phyloP scores from a whole-genome alignment of 1,139 yeast species.

The Lodderomyces pseudojiufengensis region DNA sequence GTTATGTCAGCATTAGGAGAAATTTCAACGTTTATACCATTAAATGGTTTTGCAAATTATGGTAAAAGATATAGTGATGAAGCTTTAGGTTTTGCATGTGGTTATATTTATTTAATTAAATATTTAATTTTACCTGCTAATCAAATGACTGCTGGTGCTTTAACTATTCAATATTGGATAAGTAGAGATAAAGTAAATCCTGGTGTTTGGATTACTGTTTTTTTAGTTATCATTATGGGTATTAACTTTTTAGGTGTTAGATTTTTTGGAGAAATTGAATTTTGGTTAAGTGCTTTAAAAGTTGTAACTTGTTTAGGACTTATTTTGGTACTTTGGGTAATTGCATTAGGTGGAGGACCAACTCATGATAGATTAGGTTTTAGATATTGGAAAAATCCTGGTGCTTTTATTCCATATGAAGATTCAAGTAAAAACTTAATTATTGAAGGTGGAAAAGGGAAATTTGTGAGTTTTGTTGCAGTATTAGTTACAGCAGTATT shows the following conservation, averaged over 20 bases:
- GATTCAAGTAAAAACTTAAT: conserved; percentile 23
- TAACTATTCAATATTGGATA: conserved; percentile 63
- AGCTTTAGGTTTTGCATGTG: conserved; percentile 73
- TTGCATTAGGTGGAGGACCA: conserved; percentile 60
- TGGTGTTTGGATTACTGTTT: conserved; percentile 58
- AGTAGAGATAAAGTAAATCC: conserved; percentile 44
- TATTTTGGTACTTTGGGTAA: conserved; percentile 44
- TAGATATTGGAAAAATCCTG: conserved; percentile 63
- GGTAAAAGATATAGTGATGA: conserved; percentile 67
- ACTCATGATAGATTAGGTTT: conserved; percentile 60
- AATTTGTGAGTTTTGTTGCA: conserved; percentile 62
- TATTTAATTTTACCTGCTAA: conserved; percentile 67
- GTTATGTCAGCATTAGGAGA: conserved; percentile 74
- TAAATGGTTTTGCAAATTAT: conserved; percentile 71
- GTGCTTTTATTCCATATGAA: conserved; percentile 52
- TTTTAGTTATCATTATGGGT: conserved; percentile 40
- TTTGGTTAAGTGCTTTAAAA: conserved; percentile 60
- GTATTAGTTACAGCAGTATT: conserved; percentile 73
- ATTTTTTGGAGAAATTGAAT: conserved; percentile 65
- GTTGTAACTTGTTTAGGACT: conserved; percentile 56
- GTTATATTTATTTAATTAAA: conserved; percentile 51
- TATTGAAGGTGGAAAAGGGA: conserved; percentile 26
- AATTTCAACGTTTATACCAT: conserved; percentile 68
- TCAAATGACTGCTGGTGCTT: conserved; percentile 55
- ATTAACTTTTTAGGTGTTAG: conserved; percentile 63